Percentiles rank a stretch among this genome's conserved stretches.
phyloP scores from a whole-genome alignment of 345 rosid species.

The Moricandia arvensis region DNA sequence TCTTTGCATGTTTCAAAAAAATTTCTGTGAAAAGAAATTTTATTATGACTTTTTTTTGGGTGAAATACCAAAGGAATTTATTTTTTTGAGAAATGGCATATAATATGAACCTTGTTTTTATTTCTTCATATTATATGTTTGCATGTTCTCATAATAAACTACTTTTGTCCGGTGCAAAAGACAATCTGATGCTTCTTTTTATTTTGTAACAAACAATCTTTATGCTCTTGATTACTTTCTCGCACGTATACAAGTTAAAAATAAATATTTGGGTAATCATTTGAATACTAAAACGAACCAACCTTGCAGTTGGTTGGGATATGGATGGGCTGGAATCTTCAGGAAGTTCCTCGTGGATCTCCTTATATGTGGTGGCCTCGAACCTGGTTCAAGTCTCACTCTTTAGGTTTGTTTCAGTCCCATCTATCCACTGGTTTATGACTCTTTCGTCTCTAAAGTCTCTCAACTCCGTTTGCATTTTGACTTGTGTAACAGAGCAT shows the following conservation, averaged over 20 bases:
- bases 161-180: not conserved
- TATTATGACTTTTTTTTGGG: not conserved
- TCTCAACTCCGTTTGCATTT: not conserved
- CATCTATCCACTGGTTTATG: not conserved
- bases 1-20: no score
- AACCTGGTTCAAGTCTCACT: conserved; percentile 83
- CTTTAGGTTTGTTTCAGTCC: conserved; percentile 48
- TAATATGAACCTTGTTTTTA: not conserved
- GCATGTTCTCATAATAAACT: not conserved
- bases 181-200: not conserved
- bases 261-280: not conserved
- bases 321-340: conserved; percentile 85
- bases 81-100: not conserved
- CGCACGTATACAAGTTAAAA: not conserved
- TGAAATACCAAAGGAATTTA: not conserved
- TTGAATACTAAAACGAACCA: not conserved
- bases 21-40: no score
- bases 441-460: not conserved
- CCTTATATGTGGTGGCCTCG: conserved; percentile 91
- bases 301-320: conserved; percentile 66
- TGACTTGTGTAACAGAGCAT: conserved; percentile 46
- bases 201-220: no score
- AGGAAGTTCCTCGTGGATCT: conserved; percentile 62
- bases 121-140: not conserved
- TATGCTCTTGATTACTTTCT: conserved; percentile 3